A percentile compares a stretch with the other conserved stretches of the same genome.
Evolutionary conservation across 2,329 filamentous ascomycete species (phyloP).

Genomic region (Botrytis deweyae): DNA sequence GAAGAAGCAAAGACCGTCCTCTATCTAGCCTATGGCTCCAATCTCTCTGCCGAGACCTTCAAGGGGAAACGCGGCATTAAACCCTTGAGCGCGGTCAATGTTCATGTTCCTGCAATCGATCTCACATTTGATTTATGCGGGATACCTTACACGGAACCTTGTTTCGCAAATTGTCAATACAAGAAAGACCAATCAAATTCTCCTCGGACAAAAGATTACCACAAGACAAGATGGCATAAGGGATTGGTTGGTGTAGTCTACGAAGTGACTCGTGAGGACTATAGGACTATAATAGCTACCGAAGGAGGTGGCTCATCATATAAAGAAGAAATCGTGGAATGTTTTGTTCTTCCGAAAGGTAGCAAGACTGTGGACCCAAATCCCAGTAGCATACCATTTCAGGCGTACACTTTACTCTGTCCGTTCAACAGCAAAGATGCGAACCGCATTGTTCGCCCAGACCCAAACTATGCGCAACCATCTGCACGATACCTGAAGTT

Average conservation of each 20-base stretch:
- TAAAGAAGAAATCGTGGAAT: conserved; percentile 76
- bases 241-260: conserved; percentile 92
- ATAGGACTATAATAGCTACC: conserved; percentile 80
- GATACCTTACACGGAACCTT: conserved; percentile 83
- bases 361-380: conserved; percentile 60
- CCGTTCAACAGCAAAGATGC: conserved; percentile 24
- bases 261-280: conserved; percentile 83
- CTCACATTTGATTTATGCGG: conserved; percentile 86
- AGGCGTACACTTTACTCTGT: conserved; percentile 82
- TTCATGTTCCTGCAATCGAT: conserved; percentile 73
- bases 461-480: conserved; percentile 74
- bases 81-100: conserved; percentile 78
- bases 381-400: conserved; percentile 65
- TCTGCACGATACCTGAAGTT: conserved; percentile 81
- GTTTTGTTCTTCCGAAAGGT: conserved; percentile 63
- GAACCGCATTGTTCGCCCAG: conserved; percentile 49
- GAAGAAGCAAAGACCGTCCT: conserved; percentile 55
- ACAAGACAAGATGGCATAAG: conserved; percentile 69
- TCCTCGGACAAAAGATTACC: conserved; percentile 41
- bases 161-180: conserved; percentile 79
- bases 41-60: conserved; percentile 79
- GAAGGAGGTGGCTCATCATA: conserved; percentile 89
- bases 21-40: conserved; percentile 90
- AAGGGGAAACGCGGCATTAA: conserved; percentile 73
- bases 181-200: conserved; percentile 39